Evolutionary conservation across 139 green algal genomes (phyloP), one percentile per base, ranked within the genome.

Genomic region (Coelastrella sp.): DNA sequence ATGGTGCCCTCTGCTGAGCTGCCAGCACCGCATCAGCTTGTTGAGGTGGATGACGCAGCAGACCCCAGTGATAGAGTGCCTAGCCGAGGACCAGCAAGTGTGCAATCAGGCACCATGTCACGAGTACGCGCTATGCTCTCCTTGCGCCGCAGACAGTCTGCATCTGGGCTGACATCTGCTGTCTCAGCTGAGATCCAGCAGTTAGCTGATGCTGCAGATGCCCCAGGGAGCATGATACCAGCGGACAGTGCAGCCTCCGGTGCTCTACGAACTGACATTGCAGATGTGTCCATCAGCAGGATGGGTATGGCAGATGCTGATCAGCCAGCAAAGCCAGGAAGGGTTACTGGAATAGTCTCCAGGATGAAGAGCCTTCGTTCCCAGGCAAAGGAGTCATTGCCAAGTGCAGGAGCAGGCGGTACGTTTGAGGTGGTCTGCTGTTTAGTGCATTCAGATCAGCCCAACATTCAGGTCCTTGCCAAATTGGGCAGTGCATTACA

Each of bases 61-160:
- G 73, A 25, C 25, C n/a, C n/a, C n/a, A n/a, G n/a, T n/a, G n/a
- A n/a, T n/a, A n/a, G n/a, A n/a, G n/a, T n/a, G n/a, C n/a, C n/a
- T n/a, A n/a, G n/a, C n/a, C n/a, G n/a, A n/a, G n/a, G n/a, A 57
- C 45, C 62, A 69, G 50, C 48, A 67, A 50, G 48, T 30, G 48
- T 27, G 8, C 27, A 69, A 30, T 41, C 48, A 7, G 50, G 62
- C 23, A 34, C 73, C 5, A 50, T 57, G 25, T 30, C 73, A 35
- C 43, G 35, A 51, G 71, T 82, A n/a, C n/a, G 25, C 4, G 75
- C 53, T 19, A 35, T 82, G 53, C 51, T 82, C 35, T 82, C 75
- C 3, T 71, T 82, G 51, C 53, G n/a, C 0, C 75, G 75, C 53
- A 40, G 53, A 6, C 64, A 45, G 17, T 23, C 48, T 48, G 30